Evolutionary conservation across 2,329 filamentous ascomycete species (phyloP).

Genomic region (Aspergillus neoniger): DNA sequence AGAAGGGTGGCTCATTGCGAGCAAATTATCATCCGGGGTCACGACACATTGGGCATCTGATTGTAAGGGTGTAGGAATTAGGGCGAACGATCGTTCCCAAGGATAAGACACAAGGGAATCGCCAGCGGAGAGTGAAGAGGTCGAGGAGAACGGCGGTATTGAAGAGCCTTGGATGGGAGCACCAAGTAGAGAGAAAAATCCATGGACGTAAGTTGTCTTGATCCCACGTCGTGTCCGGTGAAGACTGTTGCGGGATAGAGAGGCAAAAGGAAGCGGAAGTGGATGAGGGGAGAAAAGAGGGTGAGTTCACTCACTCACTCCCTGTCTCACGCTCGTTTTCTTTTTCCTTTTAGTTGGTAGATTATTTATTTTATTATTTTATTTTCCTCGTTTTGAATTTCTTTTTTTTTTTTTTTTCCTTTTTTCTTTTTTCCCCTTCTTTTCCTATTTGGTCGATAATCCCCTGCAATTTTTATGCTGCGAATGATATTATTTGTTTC

Average conservation of each 20-base stretch:
- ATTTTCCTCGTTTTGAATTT: not conserved
- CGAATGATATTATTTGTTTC: not conserved
- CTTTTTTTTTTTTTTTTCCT: not conserved
- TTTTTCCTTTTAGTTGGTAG: not conserved
- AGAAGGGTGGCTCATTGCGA: conserved; percentile 45
- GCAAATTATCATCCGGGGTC: conserved; percentile 37
- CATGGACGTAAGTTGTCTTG: conserved; percentile 22
- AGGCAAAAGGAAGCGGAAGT: conserved; percentile 3
- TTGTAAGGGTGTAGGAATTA: not conserved
- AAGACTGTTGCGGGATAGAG: conserved; percentile 16
- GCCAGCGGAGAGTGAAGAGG: conserved; percentile 12
- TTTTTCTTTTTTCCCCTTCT: not conserved
- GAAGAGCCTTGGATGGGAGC: conserved; percentile 20
- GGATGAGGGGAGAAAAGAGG: conserved; percentile 7
- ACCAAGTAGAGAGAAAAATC: conserved; percentile 22
- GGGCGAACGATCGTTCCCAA: conserved; percentile 15
- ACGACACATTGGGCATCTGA: conserved; percentile 35
- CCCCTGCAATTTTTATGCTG: not conserved
- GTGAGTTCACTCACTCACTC: not conserved
- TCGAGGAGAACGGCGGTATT: conserved; percentile 16
- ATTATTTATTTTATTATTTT: not conserved
- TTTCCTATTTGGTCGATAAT: not conserved
- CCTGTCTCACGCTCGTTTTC: too few species aligned
- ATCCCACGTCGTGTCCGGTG: conserved; percentile 20
- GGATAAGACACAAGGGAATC: conserved; percentile 14